Percentiles rank a stretch among this genome's conserved stretches.
Evolutionary conservation across 2,329 filamentous ascomycete species (phyloP).

Genomic region (Plenodomus tracheiphilus): DNA sequence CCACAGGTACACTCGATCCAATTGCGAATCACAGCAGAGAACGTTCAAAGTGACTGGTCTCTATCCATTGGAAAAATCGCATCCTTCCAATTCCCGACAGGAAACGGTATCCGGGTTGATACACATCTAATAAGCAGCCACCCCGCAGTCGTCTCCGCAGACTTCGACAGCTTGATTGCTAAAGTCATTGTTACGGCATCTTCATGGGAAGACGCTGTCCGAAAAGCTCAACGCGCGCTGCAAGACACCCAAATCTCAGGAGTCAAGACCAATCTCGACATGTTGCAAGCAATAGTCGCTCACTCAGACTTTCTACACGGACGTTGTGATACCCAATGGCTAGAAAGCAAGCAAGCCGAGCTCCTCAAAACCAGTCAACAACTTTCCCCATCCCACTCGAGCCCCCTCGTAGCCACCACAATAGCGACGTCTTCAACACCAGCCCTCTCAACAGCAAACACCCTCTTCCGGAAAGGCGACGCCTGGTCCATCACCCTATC

Average conservation of each 20-base stretch:
- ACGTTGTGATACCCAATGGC: conserved; percentile 60
- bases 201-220: conserved; percentile 56
- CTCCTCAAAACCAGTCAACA: conserved; percentile 41
- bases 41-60: conserved; percentile 56
- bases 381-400: conserved; percentile 1
- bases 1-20: conserved; percentile 57
- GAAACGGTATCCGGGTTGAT: conserved; percentile 62
- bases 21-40: conserved; percentile 61
- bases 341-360: conserved; percentile 53
- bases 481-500: conserved; percentile 59
- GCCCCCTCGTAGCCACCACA: neutral
- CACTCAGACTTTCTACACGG: conserved; percentile 56
- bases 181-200: conserved; percentile 62
- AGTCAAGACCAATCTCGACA: conserved; percentile 60
- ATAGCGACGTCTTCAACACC: conserved; percentile 4
- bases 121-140: conserved; percentile 55
- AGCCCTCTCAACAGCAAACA: conserved; percentile 32
- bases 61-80: conserved; percentile 64
- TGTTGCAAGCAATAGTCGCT: conserved; percentile 58
- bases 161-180: conserved; percentile 63
- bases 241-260: conserved; percentile 60
- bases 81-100: conserved; percentile 57
- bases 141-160: conserved; percentile 53
- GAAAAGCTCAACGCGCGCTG: conserved; percentile 59
- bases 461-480: conserved; percentile 61